Evolutionary conservation across 2,329 filamentous ascomycete genomes (phyloP).

Genomic region (Teratosphaeria nubilosa): DNA sequence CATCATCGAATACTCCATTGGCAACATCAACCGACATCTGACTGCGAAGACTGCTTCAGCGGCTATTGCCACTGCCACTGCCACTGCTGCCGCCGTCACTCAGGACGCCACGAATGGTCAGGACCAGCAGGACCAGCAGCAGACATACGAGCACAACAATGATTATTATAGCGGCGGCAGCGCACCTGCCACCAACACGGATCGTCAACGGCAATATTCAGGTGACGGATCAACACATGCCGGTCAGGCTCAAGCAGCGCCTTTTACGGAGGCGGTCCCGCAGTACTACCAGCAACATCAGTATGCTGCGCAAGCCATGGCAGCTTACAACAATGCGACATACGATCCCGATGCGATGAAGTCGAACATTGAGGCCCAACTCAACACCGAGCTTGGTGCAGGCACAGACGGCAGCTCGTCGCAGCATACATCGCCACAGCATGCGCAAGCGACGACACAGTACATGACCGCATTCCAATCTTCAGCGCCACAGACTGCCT

Average conservation of each 20-base stretch:
- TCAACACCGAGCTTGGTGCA: background rate
- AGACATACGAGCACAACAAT: background rate
- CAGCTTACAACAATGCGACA: slow-evolving; percentile 1
- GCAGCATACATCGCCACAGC: background rate
- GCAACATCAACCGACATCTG: slow-evolving; percentile 37
- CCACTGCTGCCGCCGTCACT: background rate
- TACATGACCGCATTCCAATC: background rate
- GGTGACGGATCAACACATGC: background rate
- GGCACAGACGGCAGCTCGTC: background rate
- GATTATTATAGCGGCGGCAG: slow-evolving; percentile 1
- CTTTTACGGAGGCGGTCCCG: background rate
- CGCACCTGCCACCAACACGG: background rate
- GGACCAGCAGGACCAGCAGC: slow-evolving; percentile 1
- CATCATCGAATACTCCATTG: slow-evolving; percentile 40
- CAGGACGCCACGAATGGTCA: background rate
- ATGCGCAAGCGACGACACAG: slow-evolving; percentile 1
- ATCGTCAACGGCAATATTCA: background rate
- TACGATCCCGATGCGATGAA: slow-evolving; percentile 1
- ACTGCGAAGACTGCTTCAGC: slow-evolving; percentile 32
- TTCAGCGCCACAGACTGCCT: background rate
- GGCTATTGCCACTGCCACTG: slow-evolving; percentile 27
- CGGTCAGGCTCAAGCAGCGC: background rate
- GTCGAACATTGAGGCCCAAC: slow-evolving; percentile 3
- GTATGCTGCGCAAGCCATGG: background rate
- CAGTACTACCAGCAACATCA: background rate